Base-by-base conservation (phyloP, 1,139 yeast genomes). In the Magnusiomyces sp. region DNA sequence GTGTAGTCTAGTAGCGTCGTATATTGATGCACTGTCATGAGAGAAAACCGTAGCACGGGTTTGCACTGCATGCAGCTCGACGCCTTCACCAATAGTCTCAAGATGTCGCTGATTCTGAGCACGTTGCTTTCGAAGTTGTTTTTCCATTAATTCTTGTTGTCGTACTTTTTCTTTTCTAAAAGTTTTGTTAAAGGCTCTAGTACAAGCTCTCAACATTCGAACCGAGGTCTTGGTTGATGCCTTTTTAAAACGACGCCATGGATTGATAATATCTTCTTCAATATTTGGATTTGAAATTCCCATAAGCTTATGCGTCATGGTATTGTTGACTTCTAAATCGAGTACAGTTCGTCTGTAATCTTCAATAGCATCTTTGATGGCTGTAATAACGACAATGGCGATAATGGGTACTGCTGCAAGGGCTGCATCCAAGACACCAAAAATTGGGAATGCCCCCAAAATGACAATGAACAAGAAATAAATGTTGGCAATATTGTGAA, bases 401-500 rank as follows among this genome's bases (percentile, higher is more conserved):
- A 90, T 86, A 66, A 92, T 79, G 2, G 98, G 98, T 44, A 89
- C 97, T 1, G 95, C 90, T 9, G 95, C 84, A 55, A 92, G 70
- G 2, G 92, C 97, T 0, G 98, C 97, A 56, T 79, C 81, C 14
- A 84, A 79, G 38, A 90, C 97, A 61, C 98, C 98, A 65, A 92
- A 92, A 50, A 92, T 82, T 55, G 85, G 78, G 70, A 92, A 88
- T 16, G 68, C 65, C 52, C 95, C 94, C 59, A 89, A 69, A 55
- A 89, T 83, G 59, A 81, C 83, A 69, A 88, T 71, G 38, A 83
- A 67, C 62, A 89, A 72, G 73, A 89, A 89, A 70, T 87, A 89
- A 46, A 81, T 70, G 66, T 89, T 89, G 48, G 97, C 97, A 58
- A 87, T 80, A 64, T 89, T 90, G 53, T 77, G 79, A 63, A 89